Evolutionary conservation across 2,329 filamentous ascomycete genomes (phyloP), one percentile per base, ranked within the genome.

Genomic region (Graphilbum ipis-grandicollis): DNA sequence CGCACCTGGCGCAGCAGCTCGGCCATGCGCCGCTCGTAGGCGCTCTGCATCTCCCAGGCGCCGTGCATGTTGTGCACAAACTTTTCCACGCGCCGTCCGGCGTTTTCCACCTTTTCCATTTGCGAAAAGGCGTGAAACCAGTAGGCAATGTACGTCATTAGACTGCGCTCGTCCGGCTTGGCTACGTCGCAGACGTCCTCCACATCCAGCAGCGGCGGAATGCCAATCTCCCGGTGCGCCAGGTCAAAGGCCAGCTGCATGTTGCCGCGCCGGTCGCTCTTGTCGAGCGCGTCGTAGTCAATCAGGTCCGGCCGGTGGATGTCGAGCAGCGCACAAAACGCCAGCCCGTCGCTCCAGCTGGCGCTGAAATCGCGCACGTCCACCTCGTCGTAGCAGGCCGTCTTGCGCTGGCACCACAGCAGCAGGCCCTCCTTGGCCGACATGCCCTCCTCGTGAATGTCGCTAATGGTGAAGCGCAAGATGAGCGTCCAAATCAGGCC

Each of bases 111-210:
- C 54, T 88, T 81, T 60, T 98, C 90, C 77, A 98, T 92, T 52
- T 96, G 88, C 22, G 88, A 96, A 56, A 98, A 98, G 48, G 90
- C 90, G 54, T 98, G 90, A 68, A 98, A 98, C 90, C 90, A 98
- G 64, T 98, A 98, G 45, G 90, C 90, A 49, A 98, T 98, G 57
- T 98, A 98, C 1, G 90, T 98, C 90, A 98, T 98, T 53, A 98
- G 68, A 55, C 82, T 92, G 48, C 84, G 78, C 58, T 98, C 90
- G 54, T 98, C 90, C 19, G 90, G 90, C 60, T 90, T 92, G 19
- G 85, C 71, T 21, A 98, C 88, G 54, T 98, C 90, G 55, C 84
- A 93, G 17, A 98, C 90, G 62, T 98, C 90, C 58, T 98, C 90
- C 13, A 96, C 90, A 55, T 98, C 90, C 41, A 98, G 70, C 53